Base-by-base conservation (phyloP, 176 grass and related monocot genomes). In the Musa beccarii region DNA sequence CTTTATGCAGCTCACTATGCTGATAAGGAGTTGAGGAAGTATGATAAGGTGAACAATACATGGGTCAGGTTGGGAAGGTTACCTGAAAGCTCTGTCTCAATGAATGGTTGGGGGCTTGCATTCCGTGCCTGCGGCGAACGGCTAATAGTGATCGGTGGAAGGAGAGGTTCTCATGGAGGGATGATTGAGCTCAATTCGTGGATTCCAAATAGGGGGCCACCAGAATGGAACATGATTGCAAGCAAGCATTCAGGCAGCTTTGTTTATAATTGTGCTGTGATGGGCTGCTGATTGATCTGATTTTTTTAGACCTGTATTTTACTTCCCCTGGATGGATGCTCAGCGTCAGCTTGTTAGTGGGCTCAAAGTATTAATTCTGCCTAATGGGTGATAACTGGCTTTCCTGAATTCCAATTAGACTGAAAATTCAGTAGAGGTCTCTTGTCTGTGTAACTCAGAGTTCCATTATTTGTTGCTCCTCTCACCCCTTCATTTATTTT, bases 21-120 rank as follows among this genome's bases (percentile, higher is more conserved):
- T 15, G 73, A 75, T n/a, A 63, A 76, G 29, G 74, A 76, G 19
- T 43, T 76, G 29, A 61, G 74, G 54, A 76, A 76, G 56, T 76
- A 76, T 22, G 26, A 76, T 15, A 76, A 76, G 53, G 54, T 15
- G 17, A 76, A 76, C 13, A 63, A 76, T 51, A 49, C 10, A 63
- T 76, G 74, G 74, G 34, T 63, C 28, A 51, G 19, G 10, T 55
- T 76, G 23, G 74, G 74, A 21, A 63, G 54, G 16, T 76, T 76
- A 56, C 74, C 74, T 6, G 74, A 76, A 29, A 76, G 74, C 10
- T 76, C 55, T 49, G 54, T 76, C 29, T 76, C 74, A 51, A 63
- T 76, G 74, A 76, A 76, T 23, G 74, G 74, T 50, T 76, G 74
- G 74, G 74, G 74, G 24, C 74, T 76, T 76, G 74, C 74, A 10